phyloP scores from a whole-genome alignment of 257 asterid genomes.

The Galeopsis tetrahit region DNA sequence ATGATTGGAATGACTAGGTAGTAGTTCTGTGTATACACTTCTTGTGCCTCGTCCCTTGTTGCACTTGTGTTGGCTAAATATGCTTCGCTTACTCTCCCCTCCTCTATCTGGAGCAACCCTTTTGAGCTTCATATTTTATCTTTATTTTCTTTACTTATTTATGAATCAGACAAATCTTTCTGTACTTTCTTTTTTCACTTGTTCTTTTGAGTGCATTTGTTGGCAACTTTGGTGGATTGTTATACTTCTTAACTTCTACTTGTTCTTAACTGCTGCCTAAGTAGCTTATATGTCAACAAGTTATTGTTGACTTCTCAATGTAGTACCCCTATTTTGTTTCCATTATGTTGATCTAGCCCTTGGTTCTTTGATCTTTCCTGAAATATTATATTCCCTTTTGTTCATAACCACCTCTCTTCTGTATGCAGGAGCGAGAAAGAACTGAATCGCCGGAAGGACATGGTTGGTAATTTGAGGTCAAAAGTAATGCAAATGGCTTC shows the following conservation, averaged over 20 bases:
- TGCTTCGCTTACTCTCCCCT: slow-evolving; percentile 13
- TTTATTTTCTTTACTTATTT: background rate
- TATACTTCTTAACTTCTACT: background rate
- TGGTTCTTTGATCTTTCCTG: slow-evolving; percentile 13
- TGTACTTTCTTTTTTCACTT: slow-evolving; percentile 9
- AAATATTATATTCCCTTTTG: background rate
- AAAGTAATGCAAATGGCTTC: slow-evolving; percentile 90
- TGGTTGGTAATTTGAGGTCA: slow-evolving; percentile 67
- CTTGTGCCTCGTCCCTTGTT: slow-evolving; percentile 19
- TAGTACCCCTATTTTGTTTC: background rate
- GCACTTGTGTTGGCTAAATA: slow-evolving; percentile 8
- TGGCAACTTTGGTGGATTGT: background rate
- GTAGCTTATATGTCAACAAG: background rate
- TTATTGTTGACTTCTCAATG: slow-evolving; percentile 4
- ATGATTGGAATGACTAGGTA: background rate
- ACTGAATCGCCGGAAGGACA: slow-evolving; percentile 88
- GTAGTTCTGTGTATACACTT: background rate
- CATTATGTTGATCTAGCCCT: slow-evolving; percentile 6
- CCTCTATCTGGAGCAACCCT: slow-evolving; percentile 11
- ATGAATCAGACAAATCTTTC: background rate
- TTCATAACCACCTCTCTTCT: slow-evolving; percentile 14
- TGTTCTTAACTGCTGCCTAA: slow-evolving; percentile 18
- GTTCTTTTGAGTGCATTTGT: background rate
- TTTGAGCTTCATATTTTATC: slow-evolving; percentile 5
- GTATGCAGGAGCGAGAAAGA: slow-evolving; percentile 81